Conservation (phyloP, 2,329 filamentous ascomycete genomes). For the Hortaea sp. region DNA sequence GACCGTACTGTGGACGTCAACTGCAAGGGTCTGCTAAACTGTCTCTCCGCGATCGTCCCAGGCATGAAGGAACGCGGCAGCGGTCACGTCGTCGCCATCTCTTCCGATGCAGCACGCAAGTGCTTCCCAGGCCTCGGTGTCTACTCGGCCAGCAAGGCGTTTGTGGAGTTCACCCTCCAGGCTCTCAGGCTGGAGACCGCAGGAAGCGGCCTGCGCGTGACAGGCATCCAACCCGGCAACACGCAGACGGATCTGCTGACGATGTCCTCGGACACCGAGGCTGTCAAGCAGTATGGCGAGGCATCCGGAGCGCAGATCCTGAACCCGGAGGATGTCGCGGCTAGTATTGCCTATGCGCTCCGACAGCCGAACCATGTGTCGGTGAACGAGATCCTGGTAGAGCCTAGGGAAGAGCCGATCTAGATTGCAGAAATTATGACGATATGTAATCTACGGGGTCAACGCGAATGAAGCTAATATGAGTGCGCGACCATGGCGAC, state of each 20-base stretch:
- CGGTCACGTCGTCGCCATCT: slow-evolving; percentile 71
- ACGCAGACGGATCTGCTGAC: slow-evolving; percentile 61
- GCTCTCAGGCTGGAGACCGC: slow-evolving; percentile 65
- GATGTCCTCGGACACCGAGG: slow-evolving; percentile 67
- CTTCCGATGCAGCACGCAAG: slow-evolving; percentile 71
- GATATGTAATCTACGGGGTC: no score
- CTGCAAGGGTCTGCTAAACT: slow-evolving; percentile 72
- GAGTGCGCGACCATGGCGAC: no score
- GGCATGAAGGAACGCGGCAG: slow-evolving; percentile 58
- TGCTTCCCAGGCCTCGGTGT: slow-evolving; percentile 74
- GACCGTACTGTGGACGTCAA: slow-evolving; percentile 76
- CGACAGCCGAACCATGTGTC: slow-evolving; percentile 65
- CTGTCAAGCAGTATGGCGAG: slow-evolving; percentile 68
- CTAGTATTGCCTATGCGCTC: slow-evolving; percentile 63
- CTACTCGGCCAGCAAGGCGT: slow-evolving; percentile 77
- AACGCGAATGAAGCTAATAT: no score
- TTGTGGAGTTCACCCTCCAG: slow-evolving; percentile 74
- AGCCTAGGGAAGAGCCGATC: slow-evolving; percentile 67
- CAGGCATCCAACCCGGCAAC: slow-evolving; percentile 67
- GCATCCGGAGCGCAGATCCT: slow-evolving; percentile 65
- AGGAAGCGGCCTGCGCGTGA: slow-evolving; percentile 62
- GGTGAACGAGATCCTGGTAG: slow-evolving; percentile 71
- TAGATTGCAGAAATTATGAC: slow-evolving; percentile 20
- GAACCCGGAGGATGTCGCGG: slow-evolving; percentile 62
- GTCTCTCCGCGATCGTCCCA: slow-evolving; percentile 59